phyloP scores from a whole-genome alignment of 768 basidiomycete species.

The Leccinum pellstonianum region DNA sequence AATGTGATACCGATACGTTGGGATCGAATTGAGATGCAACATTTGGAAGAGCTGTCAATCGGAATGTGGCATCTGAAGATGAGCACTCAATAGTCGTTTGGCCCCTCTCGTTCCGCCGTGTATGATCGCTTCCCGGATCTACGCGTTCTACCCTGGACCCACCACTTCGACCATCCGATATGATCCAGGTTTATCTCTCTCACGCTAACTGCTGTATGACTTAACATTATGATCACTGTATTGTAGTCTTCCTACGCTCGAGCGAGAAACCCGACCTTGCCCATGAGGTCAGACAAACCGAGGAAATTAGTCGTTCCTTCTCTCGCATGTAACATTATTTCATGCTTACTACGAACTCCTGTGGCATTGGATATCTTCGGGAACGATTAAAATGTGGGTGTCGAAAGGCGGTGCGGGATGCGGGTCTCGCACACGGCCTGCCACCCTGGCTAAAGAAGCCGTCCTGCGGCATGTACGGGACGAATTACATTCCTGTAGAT shows the following conservation, averaged over 20 bases:
- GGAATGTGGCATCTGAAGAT: slow-evolving; percentile 75
- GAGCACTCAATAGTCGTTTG: slow-evolving; percentile 29
- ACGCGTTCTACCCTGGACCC: slow-evolving; percentile 9
- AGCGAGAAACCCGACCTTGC: background rate
- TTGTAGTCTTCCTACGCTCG: background rate
- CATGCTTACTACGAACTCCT: slow-evolving; percentile 10
- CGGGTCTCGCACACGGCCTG: background rate
- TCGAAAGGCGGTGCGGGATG: slow-evolving; percentile 6
- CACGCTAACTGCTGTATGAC: slow-evolving; percentile 21
- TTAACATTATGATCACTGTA: slow-evolving; percentile 20
- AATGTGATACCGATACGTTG: slow-evolving; percentile 68
- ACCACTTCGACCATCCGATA: slow-evolving; percentile 11
- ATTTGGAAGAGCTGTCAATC: slow-evolving; percentile 65
- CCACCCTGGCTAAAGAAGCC: slow-evolving; percentile 5
- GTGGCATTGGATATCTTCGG: background rate
- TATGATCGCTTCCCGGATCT: slow-evolving; percentile 11
- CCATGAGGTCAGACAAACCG: background rate
- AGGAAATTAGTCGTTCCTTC: background rate
- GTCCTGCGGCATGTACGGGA: background rate
- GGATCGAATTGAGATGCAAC: slow-evolving; percentile 67
- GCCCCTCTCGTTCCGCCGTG: slow-evolving; percentile 2
- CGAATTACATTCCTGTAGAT: slow-evolving; percentile 22
- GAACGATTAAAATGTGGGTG: slow-evolving; percentile 11
- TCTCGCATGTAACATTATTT: slow-evolving; percentile 22
- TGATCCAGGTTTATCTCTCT: slow-evolving; percentile 5